These are phyloP conservation scores for Gastrolobium bilobum DNA, from an alignment of 306 rosid genomes.

Conservation along the genomic window DNA sequence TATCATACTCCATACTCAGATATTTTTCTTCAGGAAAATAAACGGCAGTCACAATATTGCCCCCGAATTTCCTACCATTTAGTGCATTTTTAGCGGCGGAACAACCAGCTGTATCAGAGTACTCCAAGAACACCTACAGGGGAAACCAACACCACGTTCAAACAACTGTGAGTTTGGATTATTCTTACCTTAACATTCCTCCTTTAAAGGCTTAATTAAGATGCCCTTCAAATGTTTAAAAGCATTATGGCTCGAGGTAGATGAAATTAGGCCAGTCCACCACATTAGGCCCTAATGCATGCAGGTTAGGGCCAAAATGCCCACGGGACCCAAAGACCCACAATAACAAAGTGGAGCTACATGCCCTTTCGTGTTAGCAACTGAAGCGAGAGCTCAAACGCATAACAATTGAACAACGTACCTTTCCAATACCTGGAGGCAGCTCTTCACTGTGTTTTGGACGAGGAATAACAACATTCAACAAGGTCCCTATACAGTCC, in stretches of 20 bases:
- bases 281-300: no score
- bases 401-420: conserved; percentile 45
- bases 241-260: not conserved
- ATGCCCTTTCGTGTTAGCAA: not conserved
- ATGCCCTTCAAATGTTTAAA: not conserved
- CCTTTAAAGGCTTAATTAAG: not conserved
- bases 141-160: conserved; percentile 43
- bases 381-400: conserved; percentile 21
- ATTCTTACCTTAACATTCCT: not conserved
- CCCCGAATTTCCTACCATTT: conserved; percentile 81
- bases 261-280: not conserved
- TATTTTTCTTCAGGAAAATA: conserved; percentile 78
- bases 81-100: conserved; percentile 72
- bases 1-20: conserved; percentile 58
- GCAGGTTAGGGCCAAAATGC: no score
- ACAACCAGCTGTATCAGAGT: conserved; percentile 60
- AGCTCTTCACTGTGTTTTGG: conserved; percentile 57
- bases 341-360: not conserved
- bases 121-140: conserved; percentile 82
- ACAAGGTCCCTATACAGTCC: conserved; percentile 66
- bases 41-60: conserved; percentile 67
- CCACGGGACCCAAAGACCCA: no score
- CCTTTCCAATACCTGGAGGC: conserved; percentile 80
- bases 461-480: conserved; percentile 81
- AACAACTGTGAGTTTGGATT: not conserved